These are phyloP conservation scores for Pholiota molesta DNA, from an alignment of 768 basidiomycete species.

Conservation along the genomic window DNA sequence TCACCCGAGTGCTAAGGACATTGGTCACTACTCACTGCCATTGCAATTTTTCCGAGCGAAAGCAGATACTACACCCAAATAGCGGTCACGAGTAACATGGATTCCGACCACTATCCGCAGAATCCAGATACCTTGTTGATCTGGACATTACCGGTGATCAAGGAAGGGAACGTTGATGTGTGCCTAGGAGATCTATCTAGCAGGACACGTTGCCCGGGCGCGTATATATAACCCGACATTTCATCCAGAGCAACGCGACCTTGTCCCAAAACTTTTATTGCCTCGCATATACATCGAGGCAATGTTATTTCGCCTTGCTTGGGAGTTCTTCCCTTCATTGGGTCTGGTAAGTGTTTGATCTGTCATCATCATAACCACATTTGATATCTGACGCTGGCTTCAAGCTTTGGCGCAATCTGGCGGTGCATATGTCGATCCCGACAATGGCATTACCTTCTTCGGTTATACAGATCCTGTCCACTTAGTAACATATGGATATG, in stretches of 20 bases:
- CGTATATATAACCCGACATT: conserved; percentile 23
- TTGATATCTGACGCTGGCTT: not conserved
- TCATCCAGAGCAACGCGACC: conserved; percentile 10
- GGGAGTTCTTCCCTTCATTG: conserved; percentile 41
- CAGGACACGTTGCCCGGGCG: conserved; percentile 9
- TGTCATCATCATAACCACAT: not conserved
- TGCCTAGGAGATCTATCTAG: conserved; percentile 3
- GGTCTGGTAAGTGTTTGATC: conserved; percentile 35
- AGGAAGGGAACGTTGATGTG: conserved; percentile 2
- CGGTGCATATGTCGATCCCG: conserved; percentile 49
- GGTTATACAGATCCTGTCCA: conserved; percentile 46
- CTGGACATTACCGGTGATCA: not conserved
- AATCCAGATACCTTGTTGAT: conserved; percentile 1
- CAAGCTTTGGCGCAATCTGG: conserved; percentile 48
- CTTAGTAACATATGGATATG: conserved; percentile 48
- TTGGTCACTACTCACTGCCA: conserved; percentile 6
- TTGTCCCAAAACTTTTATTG: conserved; percentile 16
- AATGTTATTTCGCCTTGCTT: conserved; percentile 39
- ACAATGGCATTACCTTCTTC: conserved; percentile 58
- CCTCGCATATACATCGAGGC: conserved; percentile 6
- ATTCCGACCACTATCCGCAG: conserved; percentile 25
- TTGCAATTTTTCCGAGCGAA: conserved; percentile 22
- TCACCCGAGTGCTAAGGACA: not conserved
- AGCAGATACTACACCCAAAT: conserved; percentile 6
- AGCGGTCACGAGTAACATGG: conserved; percentile 19